Base-by-base conservation (phyloP, 257 asterid species). In the Gardenia jasminoides region DNA sequence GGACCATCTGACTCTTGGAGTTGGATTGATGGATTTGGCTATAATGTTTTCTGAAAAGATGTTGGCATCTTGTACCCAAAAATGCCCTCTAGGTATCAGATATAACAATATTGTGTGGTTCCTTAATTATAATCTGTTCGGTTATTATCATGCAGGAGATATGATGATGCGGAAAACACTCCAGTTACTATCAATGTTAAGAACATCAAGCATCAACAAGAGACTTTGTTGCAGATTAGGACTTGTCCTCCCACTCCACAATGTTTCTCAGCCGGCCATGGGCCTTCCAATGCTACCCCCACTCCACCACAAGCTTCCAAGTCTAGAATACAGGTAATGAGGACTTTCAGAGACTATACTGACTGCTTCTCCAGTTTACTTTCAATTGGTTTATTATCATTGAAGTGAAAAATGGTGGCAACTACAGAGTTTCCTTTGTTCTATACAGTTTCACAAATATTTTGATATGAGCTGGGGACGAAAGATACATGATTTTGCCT, bases 231-330 rank as follows among this genome's bases (percentile, higher is more conserved):
- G 52, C 89, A 88, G 26, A 94, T 96, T 58, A 90, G 98, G 70
- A 96, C 97, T 6, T 82, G 83, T 78, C 99, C 99, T 81, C 99
- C 99, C 0, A 92, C 99, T 54, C 99, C 98, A 26, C 99, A 96
- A 52, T 90, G 98, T 83, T 93, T 96, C 88, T 92, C 98, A 20
- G 94, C 90, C 50, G 81, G 77, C 48, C 80, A 50, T 3, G 89
- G 84, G 54, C 59, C 84, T 24, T 76, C 81, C 50, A 88, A 85
- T 76, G 78, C 89, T 41, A 31, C 83, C 7, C 73, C 88, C 52
- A 68, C 84, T 6, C 80, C 88, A 19, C 87, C 86, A 15, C 90
- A 80, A 83, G 82, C 91, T 72, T 81, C 84, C 83, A 86, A 78
- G 74, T 75, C 89, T 15, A 89, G 85, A 82, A 84, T 90, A 52